Evolutionary conservation across 495 filamentous ascomycete genomes (phyloP).

Genomic region (Daldinia bambusicola): DNA sequence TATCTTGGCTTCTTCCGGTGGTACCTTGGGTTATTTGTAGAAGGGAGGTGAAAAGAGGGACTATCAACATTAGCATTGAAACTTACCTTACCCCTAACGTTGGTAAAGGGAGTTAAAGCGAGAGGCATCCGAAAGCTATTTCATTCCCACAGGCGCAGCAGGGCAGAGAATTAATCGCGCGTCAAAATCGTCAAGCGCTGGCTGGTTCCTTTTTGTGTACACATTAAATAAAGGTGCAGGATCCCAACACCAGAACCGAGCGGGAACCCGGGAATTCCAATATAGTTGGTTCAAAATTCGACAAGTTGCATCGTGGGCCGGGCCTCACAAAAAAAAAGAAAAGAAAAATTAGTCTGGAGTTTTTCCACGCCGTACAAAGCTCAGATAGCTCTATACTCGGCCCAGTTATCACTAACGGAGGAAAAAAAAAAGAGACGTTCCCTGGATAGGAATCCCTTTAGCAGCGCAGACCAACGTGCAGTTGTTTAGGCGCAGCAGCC

Average conservation of each 20-base stretch:
- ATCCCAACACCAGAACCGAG: conserved; percentile 35
- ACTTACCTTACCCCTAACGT: conserved; percentile 4
- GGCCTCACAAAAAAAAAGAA: conserved; percentile 38
- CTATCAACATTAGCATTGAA: conserved; percentile 18
- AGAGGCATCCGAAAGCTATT: conserved; percentile 28
- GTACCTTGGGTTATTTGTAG: conserved; percentile 18
- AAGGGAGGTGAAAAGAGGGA: conserved; percentile 30
- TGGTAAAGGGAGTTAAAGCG: conserved; percentile 19
- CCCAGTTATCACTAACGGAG: conserved; percentile 15
- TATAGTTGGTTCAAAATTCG: conserved; percentile 38
- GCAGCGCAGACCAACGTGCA: conserved; percentile 28
- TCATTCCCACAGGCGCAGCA: conserved; percentile 53
- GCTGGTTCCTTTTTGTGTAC: conserved; percentile 34
- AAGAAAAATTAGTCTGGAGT: conserved; percentile 23
- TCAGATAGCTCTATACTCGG: conserved; percentile 18
- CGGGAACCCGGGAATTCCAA: conserved; percentile 28
- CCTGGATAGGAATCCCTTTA: conserved; percentile 26
- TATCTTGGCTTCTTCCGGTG: conserved; percentile 13
- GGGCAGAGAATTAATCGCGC: conserved; percentile 55
- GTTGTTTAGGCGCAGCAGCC: conserved; percentile 39
- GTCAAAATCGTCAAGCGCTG: conserved; percentile 57
- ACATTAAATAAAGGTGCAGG: conserved; percentile 41
- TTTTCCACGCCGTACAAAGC: conserved; percentile 20
- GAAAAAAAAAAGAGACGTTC: conserved; percentile 5
- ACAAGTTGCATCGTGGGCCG: conserved; percentile 47